phyloP scores from a whole-genome alignment of 371 early-diverging fungal genomes.

The Syncephalastrum sp. region DNA sequence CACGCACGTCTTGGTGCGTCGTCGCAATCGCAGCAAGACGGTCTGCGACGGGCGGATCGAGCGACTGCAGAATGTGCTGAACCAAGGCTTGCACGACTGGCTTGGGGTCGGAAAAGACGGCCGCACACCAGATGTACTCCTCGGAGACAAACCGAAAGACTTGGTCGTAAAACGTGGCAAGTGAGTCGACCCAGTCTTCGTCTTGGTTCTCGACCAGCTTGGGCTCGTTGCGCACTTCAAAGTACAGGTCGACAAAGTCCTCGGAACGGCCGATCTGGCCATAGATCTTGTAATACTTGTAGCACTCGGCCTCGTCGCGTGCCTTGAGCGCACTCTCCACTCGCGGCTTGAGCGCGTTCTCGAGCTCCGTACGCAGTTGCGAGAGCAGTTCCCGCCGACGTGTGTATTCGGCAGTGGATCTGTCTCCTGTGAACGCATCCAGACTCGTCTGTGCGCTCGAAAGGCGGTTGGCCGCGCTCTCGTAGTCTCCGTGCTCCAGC shows the following conservation, averaged over 20 bases:
- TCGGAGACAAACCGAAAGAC: slow-evolving; percentile 50
- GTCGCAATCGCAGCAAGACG: slow-evolving; percentile 22
- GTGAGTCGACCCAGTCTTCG: slow-evolving; percentile 25
- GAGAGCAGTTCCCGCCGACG: slow-evolving; percentile 52
- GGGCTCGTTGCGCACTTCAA: slow-evolving; percentile 39
- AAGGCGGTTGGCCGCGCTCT: slow-evolving; percentile 57
- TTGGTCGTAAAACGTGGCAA: slow-evolving; percentile 48
- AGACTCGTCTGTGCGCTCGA: slow-evolving; percentile 68
- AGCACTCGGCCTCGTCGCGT: slow-evolving; percentile 55
- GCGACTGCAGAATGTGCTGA: slow-evolving; percentile 48
- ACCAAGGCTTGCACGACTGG: slow-evolving; percentile 52
- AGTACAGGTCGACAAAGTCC: slow-evolving; percentile 61
- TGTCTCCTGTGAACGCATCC: slow-evolving; percentile 42
- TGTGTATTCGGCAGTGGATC: slow-evolving; percentile 67
- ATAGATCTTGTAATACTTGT: slow-evolving; percentile 52
- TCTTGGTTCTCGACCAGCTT: slow-evolving; percentile 7
- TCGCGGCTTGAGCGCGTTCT: slow-evolving; percentile 48
- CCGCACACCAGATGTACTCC: slow-evolving; percentile 64
- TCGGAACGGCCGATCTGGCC: slow-evolving; percentile 55
- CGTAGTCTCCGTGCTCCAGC: slow-evolving; percentile 60
- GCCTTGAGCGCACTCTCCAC: slow-evolving; percentile 51
- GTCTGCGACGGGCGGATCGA: slow-evolving; percentile 57
- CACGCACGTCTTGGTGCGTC: slow-evolving; percentile 31
- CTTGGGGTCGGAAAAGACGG: slow-evolving; percentile 58
- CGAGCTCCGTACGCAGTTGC: slow-evolving; percentile 55